phyloP scores from a whole-genome alignment of 768 basidiomycete genomes.

The Cyathus striatus region DNA sequence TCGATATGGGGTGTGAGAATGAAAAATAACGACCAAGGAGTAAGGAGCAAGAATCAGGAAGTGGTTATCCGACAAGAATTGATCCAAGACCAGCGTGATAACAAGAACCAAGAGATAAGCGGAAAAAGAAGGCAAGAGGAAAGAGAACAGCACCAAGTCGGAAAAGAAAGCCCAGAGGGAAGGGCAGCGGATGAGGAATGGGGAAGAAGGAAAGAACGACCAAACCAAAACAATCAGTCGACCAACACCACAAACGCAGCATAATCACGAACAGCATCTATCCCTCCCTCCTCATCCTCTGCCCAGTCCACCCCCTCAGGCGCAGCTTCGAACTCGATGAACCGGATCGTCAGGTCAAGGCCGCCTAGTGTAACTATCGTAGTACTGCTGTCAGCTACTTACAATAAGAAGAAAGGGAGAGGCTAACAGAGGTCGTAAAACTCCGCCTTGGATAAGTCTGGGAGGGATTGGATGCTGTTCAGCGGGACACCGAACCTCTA shows the following conservation, averaged over 20 bases:
- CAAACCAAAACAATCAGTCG: too few species aligned
- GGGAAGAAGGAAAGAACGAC: too few species aligned
- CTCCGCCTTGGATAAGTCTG: constrained; percentile 27
- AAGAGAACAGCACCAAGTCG: too few species aligned
- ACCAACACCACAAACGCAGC: not conserved
- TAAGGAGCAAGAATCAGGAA: too few species aligned
- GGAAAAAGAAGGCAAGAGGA: too few species aligned
- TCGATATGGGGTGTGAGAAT: too few species aligned
- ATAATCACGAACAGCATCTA: constrained; percentile 1
- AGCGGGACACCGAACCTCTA: constrained; percentile 31
- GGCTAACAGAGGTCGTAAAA: constrained; percentile 35
- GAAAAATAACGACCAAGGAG: too few species aligned
- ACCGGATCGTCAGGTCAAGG: constrained; percentile 26
- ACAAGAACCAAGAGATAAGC: too few species aligned
- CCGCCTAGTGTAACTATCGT: constrained; percentile 27
- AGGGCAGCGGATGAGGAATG: too few species aligned
- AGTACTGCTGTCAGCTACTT: not conserved
- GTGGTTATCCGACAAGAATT: too few species aligned
- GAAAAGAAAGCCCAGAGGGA: too few species aligned
- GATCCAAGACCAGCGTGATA: too few species aligned
- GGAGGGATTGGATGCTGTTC: constrained; percentile 20
- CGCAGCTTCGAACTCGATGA: constrained; percentile 25
- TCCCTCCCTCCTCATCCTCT: constrained; percentile 4
- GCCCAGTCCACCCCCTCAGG: constrained; percentile 3
- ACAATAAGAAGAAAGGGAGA: not conserved